Conservation (phyloP, 2,329 filamentous ascomycete species). For the Aspergillus sp. region DNA sequence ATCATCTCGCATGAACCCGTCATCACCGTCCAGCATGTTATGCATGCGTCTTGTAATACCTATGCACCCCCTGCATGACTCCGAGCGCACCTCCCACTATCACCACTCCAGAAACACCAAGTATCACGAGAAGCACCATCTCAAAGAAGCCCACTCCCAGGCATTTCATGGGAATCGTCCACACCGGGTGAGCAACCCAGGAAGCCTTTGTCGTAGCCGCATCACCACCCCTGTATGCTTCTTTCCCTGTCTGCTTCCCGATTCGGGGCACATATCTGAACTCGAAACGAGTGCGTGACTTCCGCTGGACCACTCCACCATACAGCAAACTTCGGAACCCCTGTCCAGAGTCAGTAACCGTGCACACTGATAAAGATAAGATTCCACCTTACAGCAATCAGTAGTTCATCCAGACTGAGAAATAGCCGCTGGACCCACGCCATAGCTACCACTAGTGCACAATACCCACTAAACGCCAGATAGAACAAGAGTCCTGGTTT, state of each 20-base stretch:
- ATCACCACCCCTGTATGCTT: conserved; percentile 1
- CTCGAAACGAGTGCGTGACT: conserved; percentile 34
- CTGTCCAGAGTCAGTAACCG: conserved; percentile 2
- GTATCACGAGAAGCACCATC: conserved; percentile 1
- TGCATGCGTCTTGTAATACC: not conserved
- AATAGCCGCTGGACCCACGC: conserved; percentile 29
- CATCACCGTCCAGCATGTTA: not conserved
- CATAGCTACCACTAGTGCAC: conserved; percentile 34
- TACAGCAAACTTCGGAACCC: conserved; percentile 27
- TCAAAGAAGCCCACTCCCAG: conserved; percentile 3
- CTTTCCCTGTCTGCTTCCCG: conserved; percentile 12
- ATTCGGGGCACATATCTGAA: conserved; percentile 37
- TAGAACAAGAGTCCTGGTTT: conserved; percentile 28
- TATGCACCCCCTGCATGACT: not conserved
- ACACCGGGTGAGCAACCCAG: not conserved
- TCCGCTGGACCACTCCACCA: conserved; percentile 32
- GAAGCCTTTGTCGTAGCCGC: not conserved
- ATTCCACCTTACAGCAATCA: conserved; percentile 25
- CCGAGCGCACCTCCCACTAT: not conserved
- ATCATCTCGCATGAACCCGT: not conserved
- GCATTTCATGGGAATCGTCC: not conserved
- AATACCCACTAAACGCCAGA: conserved; percentile 21
- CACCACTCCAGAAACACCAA: not conserved
- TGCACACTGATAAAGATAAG: not conserved
- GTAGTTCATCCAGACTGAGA: conserved; percentile 28